Percentiles rank a stretch among this genome's conserved stretches.
These are phyloP conservation scores for Alternaria viburni DNA, from an alignment of 2,329 filamentous ascomycete species.

Conservation along the genomic window DNA sequence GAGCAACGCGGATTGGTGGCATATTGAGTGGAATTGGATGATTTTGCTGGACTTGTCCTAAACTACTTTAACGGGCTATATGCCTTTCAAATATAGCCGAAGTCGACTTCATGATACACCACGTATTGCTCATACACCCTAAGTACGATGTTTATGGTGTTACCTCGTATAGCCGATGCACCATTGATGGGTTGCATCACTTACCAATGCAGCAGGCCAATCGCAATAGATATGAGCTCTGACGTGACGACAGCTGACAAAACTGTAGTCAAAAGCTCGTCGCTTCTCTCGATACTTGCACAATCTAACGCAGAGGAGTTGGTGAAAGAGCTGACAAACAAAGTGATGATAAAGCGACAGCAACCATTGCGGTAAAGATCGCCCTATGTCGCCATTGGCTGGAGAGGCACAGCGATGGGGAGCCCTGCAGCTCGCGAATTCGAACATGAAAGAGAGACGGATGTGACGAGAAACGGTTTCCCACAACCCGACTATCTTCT, in stretches of 20 bases:
- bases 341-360: background rate
- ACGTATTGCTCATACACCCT: background rate
- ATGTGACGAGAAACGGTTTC: background rate
- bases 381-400: background rate
- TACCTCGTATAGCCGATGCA: background rate
- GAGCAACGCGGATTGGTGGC: slow-evolving; percentile 61
- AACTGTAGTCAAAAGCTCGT: too few relatives aligned
- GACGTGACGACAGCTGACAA: background rate
- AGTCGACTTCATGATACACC: background rate
- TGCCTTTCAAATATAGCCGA: background rate
- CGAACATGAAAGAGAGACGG: background rate
- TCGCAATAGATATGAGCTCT: background rate
- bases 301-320: background rate
- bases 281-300: too few relatives aligned
- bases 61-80: background rate
- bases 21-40: slow-evolving; percentile 36
- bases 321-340: background rate
- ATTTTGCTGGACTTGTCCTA: background rate
- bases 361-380: background rate
- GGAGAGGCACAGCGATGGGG: background rate
- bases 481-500: background rate
- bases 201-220: background rate
- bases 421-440: background rate
- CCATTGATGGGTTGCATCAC: too few relatives aligned
- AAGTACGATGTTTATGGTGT: background rate